A percentile compares a stretch with the other conserved stretches of the same genome.
Conservation (phyloP, 805 yeast species). For the Isabelozyma heimii region DNA sequence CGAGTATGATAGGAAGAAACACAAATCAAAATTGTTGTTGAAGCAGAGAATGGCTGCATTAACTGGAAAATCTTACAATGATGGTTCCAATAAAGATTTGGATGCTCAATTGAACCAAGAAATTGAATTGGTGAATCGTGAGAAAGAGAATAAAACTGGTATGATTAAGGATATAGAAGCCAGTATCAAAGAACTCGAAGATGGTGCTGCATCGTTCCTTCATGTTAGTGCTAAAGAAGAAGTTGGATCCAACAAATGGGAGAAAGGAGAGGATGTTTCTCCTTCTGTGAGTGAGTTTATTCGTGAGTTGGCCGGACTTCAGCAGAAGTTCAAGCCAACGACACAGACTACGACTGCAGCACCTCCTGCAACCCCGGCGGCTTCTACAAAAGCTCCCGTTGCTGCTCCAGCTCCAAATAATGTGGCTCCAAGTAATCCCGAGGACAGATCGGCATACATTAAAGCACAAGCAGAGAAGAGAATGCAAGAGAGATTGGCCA, state of each 20-base stretch:
- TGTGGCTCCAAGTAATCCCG: constrained; percentile 31
- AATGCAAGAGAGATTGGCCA: constrained; percentile 84
- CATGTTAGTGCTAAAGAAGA: constrained; percentile 41
- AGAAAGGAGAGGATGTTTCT: constrained; percentile 75
- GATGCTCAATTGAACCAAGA: constrained; percentile 55
- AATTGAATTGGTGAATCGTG: constrained; percentile 48
- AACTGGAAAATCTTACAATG: constrained; percentile 60
- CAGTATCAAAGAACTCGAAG: constrained; percentile 64
- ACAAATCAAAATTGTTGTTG: constrained; percentile 73
- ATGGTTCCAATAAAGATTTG: constrained; percentile 49
- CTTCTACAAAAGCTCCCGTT: constrained; percentile 3
- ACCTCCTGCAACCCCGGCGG: constrained; percentile 3
- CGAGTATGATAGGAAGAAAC: constrained; percentile 76
- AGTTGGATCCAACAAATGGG: constrained; percentile 70
- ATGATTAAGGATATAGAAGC: constrained; percentile 70
- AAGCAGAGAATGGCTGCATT: constrained; percentile 89
- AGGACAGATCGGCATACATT: constrained; percentile 73
- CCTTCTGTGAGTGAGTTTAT: constrained; percentile 61
- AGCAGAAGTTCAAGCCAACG: constrained; percentile 9
- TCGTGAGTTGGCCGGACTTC: constrained; percentile 40
- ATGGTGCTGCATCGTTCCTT: constrained; percentile 42
- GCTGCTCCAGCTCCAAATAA: constrained; percentile 5
- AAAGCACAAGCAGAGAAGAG: constrained; percentile 73
- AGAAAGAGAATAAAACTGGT: constrained; percentile 52
- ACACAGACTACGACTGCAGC: constrained; percentile 2